Base-by-base conservation (phyloP, 2,329 filamentous ascomycete genomes). In the Aspergillus sp. region DNA sequence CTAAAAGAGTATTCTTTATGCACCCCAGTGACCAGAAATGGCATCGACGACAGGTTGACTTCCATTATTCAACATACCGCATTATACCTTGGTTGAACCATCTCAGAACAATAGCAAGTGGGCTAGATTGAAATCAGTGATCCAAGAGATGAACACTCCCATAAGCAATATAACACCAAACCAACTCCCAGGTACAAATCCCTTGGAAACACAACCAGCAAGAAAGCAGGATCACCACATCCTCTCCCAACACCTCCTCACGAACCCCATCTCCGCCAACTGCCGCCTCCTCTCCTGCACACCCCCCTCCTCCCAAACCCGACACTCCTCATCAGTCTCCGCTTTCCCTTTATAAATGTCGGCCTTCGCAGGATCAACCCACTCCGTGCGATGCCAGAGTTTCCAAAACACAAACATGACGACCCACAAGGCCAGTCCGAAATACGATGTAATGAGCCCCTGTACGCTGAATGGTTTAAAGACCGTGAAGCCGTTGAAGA, bases 401-500 rank as follows among this genome's bases (percentile, higher is more conserved):
- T 74, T 75, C 73, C 73, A 75, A 53, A 73, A 72, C 2, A 63
- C 69, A 65, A 72, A 76, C 65, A 84, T 75, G 6, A 74, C 71
- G 14, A 78, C 65, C 70, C 77, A 80, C 51, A 79, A 77, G 0
- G 69, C 72, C 12, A 78, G 59, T 5, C 79, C 80, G n/a, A 82
- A 75, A 62, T 83, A 83, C 2, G 78, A 78, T 0, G 81, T 84
- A 52, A 85, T 72, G 65, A 85, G 85, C 26, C 75, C 74, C 49
- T 79, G 74, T 9, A 79, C 69, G 51, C 64, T 71, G 73, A 80
- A 84, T 1, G 73, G 54, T 63, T 67, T 69, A 49, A 77, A 77
- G 1, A 70, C 66, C 12, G 70, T 69, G 54, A 75, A 91, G 87
- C 86, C 84, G 16, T 89, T 91, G 55, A 91, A 80, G 3, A 92